These are phyloP conservation scores for Termitomyces sp. DNA, from an alignment of 768 basidiomycete species.

Conservation along the genomic window DNA sequence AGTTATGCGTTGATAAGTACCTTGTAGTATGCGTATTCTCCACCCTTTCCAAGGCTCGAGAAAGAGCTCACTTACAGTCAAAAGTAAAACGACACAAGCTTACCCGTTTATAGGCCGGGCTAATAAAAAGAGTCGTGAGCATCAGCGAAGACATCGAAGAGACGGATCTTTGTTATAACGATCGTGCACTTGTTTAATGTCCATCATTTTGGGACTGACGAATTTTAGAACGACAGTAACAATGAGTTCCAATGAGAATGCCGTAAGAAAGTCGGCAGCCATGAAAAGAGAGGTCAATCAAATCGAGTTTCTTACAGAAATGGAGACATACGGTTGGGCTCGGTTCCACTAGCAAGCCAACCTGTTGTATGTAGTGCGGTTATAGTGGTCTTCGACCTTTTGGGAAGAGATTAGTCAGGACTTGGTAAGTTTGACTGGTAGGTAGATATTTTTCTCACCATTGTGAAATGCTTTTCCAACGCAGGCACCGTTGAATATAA, in stretches of 20 bases:
- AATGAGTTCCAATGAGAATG: slow-evolving; percentile 24
- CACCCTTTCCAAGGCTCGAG: slow-evolving; percentile 30
- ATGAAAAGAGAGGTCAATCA: neutral
- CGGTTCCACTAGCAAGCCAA: slow-evolving; percentile 22
- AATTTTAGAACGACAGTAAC: slow-evolving; percentile 14
- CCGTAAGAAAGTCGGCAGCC: slow-evolving; percentile 30
- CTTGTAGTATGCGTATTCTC: slow-evolving; percentile 22
- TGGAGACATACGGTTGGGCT: slow-evolving; percentile 18
- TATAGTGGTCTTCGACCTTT: slow-evolving; percentile 18
- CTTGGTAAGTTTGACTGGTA: neutral
- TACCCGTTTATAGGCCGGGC: slow-evolving; percentile 19
- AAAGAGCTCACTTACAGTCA: slow-evolving; percentile 6
- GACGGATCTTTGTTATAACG: slow-evolving; percentile 14
- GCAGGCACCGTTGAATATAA: slow-evolving; percentile 27
- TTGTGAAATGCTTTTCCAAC: slow-evolving; percentile 23
- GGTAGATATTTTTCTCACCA: slow-evolving; percentile 22
- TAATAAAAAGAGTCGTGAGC: neutral
- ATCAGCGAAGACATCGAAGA: neutral
- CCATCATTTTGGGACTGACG: slow-evolving; percentile 19
- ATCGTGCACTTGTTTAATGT: slow-evolving; percentile 21
- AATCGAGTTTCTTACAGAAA: neutral
- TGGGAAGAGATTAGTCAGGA: neutral
- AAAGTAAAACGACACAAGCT: neutral
- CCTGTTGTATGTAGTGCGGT: slow-evolving; percentile 10
- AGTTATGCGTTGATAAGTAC: neutral